Evolutionary conservation across 2,329 filamentous ascomycete species (phyloP).

Genomic region (Chrysoporthe puriensis): DNA sequence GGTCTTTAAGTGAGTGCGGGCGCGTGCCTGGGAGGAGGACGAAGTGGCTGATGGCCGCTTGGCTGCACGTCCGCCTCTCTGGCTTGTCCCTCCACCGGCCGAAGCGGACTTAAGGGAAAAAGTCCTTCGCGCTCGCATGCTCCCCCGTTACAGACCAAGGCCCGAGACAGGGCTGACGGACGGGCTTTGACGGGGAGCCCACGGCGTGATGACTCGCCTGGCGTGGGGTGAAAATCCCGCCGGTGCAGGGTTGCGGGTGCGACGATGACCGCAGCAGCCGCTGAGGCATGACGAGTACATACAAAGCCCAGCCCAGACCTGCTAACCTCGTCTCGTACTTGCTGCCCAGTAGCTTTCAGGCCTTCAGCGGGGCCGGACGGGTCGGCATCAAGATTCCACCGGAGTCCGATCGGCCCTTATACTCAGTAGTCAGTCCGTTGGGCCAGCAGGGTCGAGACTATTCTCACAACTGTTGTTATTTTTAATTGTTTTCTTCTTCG

Average conservation of each 20-base stretch:
- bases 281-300: background rate
- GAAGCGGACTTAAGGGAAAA: constrained; percentile 15
- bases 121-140: background rate
- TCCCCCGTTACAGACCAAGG: too few species aligned
- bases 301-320: background rate
- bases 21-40: background rate
- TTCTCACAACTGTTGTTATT: background rate
- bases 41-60: background rate
- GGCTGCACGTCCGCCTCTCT: background rate
- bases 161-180: too few species aligned
- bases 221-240: background rate
- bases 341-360: background rate
- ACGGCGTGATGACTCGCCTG: background rate
- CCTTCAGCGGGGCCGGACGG: background rate
- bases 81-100: background rate
- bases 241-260: background rate
- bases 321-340: constrained; percentile 6
- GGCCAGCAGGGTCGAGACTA: too few species aligned
- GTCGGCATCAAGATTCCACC: constrained; percentile 15
- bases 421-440: background rate
- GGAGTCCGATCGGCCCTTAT: background rate
- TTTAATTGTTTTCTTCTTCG: background rate
- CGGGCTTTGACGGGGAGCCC: too few species aligned
- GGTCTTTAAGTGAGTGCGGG: background rate
- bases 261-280: background rate